Evolutionary conservation across 352 stramenopile species (phyloP).

Genomic region (Thalassiosira mediterranea): DNA sequence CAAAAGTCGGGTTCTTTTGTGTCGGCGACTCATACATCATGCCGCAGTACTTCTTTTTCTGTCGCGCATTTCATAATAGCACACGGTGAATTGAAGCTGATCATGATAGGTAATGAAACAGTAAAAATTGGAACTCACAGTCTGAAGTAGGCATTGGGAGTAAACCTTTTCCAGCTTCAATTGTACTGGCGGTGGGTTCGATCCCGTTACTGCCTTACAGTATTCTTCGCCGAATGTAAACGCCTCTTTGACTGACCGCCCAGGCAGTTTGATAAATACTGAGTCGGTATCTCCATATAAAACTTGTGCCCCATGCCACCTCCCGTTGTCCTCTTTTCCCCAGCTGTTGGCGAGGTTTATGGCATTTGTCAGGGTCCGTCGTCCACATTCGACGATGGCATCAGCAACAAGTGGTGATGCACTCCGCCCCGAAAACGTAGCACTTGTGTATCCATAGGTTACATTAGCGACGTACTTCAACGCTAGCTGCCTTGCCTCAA

Average conservation of each 20-base stretch:
- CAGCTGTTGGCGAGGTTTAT: constrained; percentile 90
- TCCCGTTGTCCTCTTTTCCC: constrained; percentile 77
- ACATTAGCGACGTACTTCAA: constrained; percentile 99
- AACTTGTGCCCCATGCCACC: constrained; percentile 75
- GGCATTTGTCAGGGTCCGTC: constrained; percentile 92
- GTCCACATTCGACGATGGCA: constrained; percentile 95
- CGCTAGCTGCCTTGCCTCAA: constrained; percentile 91
- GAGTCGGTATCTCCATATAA: constrained; percentile 96
- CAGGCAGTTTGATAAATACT: constrained; percentile 96
- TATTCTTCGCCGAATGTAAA: constrained; percentile 89
- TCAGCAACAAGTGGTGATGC: constrained; percentile 91
- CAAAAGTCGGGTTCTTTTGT: constrained; percentile 77
- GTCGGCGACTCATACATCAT: constrained; percentile 83
- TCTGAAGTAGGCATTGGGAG: constrained; percentile 77
- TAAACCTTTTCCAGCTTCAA: constrained; percentile 86
- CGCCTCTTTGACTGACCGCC: constrained; percentile 91
- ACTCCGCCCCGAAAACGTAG: constrained; percentile 97
- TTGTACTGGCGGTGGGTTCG: constrained; percentile 80
- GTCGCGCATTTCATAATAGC: neutral
- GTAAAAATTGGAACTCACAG: constrained; percentile 37
- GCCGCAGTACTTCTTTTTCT: constrained; percentile 85
- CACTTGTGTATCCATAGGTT: constrained; percentile 98
- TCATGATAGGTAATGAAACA: no score
- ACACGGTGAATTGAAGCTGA: neutral
- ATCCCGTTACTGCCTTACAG: constrained; percentile 75